Evolutionary conservation across 805 yeast species (phyloP).

Genomic region (Cyberlindnera xylosilytica): DNA sequence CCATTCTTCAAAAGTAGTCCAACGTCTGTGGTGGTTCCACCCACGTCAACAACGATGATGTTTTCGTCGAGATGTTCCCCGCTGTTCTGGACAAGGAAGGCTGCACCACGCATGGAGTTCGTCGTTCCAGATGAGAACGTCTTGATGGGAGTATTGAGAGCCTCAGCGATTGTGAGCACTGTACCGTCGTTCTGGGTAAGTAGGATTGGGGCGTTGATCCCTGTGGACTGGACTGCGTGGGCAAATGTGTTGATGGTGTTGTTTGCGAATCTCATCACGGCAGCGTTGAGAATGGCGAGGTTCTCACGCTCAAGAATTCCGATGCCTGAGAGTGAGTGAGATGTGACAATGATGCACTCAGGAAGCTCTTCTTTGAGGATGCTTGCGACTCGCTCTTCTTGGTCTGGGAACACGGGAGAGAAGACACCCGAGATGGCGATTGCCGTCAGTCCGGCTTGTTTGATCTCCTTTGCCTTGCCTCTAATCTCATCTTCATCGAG

Average conservation of each 20-base stretch:
- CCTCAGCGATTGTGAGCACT: slow-evolving; percentile 40
- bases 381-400: slow-evolving; percentile 35
- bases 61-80: slow-evolving; percentile 20
- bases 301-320: slow-evolving; percentile 47
- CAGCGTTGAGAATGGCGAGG: slow-evolving; percentile 44
- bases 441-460: slow-evolving; percentile 31
- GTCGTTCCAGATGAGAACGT: slow-evolving; percentile 51
- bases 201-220: slow-evolving; percentile 38
- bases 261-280: slow-evolving; percentile 40
- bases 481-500: slow-evolving; percentile 31
- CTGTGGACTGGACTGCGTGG: slow-evolving; percentile 35
- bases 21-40: slow-evolving; percentile 50
- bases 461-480: slow-evolving; percentile 32
- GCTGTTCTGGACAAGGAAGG: slow-evolving; percentile 29
- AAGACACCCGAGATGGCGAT: slow-evolving; percentile 42
- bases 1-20: slow-evolving; percentile 43
- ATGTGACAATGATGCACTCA: slow-evolving; percentile 34
- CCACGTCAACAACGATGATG: slow-evolving; percentile 44
- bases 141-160: slow-evolving; percentile 39
- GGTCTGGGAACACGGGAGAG: slow-evolving; percentile 36
- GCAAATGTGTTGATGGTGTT: slow-evolving; percentile 39
- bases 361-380: slow-evolving; percentile 36
- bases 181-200: slow-evolving; percentile 51
- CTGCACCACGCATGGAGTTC: slow-evolving; percentile 48
- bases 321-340: slow-evolving; percentile 40